A percentile compares a stretch with the other conserved stretches of the same genome.
These are phyloP conservation scores for Aspergillus neotritici DNA, from an alignment of 2,329 filamentous ascomycete species.

Conservation along the genomic window DNA sequence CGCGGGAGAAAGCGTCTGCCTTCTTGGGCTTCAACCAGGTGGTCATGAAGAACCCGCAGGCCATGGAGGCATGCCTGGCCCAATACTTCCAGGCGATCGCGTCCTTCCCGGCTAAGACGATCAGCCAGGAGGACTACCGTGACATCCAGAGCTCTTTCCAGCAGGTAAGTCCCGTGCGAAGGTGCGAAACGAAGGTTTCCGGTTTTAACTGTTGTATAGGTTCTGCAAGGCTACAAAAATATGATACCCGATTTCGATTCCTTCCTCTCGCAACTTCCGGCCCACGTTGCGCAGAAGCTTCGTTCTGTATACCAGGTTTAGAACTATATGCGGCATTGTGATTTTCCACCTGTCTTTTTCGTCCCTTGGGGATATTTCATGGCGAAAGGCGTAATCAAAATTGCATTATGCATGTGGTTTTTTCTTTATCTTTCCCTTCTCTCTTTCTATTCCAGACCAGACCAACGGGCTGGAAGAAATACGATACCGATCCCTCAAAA, in stretches of 20 bases:
- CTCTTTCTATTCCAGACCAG: no score
- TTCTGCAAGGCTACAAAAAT: conserved; percentile 43
- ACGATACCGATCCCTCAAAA: no score
- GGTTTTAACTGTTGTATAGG: conserved; percentile 19
- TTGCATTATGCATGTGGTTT: conserved; percentile 4
- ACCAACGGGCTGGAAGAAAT: no score
- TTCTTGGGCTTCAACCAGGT: conserved; percentile 85
- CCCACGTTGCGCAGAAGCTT: conserved; percentile 37
- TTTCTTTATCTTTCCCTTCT: conserved; percentile 1
- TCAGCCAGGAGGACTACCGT: conserved; percentile 54
- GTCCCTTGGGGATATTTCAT: conserved; percentile 7
- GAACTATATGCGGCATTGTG: conserved; percentile 15
- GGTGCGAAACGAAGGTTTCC: not conserved
- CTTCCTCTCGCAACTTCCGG: conserved; percentile 40
- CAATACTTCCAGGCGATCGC: conserved; percentile 83
- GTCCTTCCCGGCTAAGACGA: conserved; percentile 57
- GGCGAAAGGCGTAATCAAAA: conserved; percentile 23
- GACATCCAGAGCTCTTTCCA: conserved; percentile 69
- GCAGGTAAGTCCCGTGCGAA: conserved; percentile 53
- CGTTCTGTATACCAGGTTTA: conserved; percentile 40
- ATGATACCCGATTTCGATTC: conserved; percentile 45
- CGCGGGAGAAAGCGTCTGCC: conserved; percentile 90
- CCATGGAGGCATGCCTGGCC: conserved; percentile 79
- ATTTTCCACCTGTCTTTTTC: conserved; percentile 2
- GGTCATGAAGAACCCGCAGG: conserved; percentile 79